Base-by-base conservation (phyloP, 768 basidiomycete species). In the Suillus variegatus region DNA sequence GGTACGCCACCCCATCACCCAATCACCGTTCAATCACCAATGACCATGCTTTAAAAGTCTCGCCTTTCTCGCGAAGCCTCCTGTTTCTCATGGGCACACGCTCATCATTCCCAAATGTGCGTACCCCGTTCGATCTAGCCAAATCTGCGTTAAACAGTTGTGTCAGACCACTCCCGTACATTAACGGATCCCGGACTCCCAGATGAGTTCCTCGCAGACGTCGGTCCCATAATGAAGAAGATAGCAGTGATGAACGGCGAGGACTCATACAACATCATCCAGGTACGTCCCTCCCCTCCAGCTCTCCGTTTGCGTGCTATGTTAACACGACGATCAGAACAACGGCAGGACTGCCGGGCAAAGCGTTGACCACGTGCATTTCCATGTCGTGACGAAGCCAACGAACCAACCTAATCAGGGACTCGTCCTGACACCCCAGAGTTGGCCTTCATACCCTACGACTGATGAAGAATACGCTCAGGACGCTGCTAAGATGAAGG, bases 191-290 rank as follows among this genome's bases (percentile, higher is more conserved):
- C 57, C 18, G 57, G 57, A 25, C 76, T 90, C 7, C 87, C 88
- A 7, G 88, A 89, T 65, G 83, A 84, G 56, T 81, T 85, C 68
- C 80, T 88, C 56, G 71, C 68, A 28, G 86, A 87, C 63, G 83
- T 88, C 51, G 79, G 85, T 4, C 84, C 84, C 1, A 72, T 84
- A 6, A 72, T 82, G 51, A 88, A 88, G 79, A 87, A 87, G 70
- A 72, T 86, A 12, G 86, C 85, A 2, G 62, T 80, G 32, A 81
- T 85, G 7, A 79, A 81, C 7, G 85, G 81, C 1, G 77, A 76
- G 0, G 80, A 84, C 61, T 75, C 88, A 64, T 90, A 86, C 79
- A 90, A 89, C 68, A 72, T 89, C 60, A 69, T 89, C 12, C 80
- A 88, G 83, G 81, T 81, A 49, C 5, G 70, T 25, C 16, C 44